Base-by-base conservation (phyloP, 2,329 filamentous ascomycete genomes). In the Fusarium multiceps region DNA sequence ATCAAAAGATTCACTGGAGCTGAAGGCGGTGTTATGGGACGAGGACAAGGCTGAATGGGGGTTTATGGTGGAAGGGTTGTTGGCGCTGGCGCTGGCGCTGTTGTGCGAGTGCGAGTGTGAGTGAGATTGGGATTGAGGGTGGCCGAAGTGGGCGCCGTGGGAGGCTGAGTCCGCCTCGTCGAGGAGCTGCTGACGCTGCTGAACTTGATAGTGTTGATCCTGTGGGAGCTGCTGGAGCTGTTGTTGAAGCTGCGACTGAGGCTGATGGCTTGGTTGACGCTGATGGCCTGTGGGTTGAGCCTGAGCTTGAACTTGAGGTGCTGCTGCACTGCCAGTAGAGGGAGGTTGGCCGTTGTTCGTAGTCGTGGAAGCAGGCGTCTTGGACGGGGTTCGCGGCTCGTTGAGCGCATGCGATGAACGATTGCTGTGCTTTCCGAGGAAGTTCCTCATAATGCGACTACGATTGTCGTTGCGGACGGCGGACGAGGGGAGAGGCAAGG, bases 341-440 rank as follows among this genome's bases (percentile, higher is more conserved):
- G 67, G 58, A 53, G 63, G 18, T 25, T 51, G 49, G 32, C 37
- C 57, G 43, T 53, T 50, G 53, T 45, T 70, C 53, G 66, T 59
- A 30, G 67, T 41, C 37, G 67, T 58, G 12, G 67, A 47, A 58
- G 59, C 40, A n/a, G 59, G 42, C 48, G 63, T 56, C 51, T 71
- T 71, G 45, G 67, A 66, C 75, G 80, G 79, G 72, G 76, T 80
- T 79, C 73, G 80, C 59, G 72, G 77, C 76, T 86, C 85, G 74
- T 81, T 80, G 74, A 87, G 81, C 69, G 84, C 83, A 76, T 86
- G 85, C 80, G 87, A 86, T 77, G 86, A 86, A 74, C 85, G 85
- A 75, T 86, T 86, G 81, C 82, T 84, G 78, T 86, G 83, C 81
- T 82, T 87, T 77, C 83, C 82, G 78, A 87, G 79, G 76, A 87